Percentiles rank a stretch among this genome's conserved stretches.
These are phyloP conservation scores for Sedum album DNA, from an alignment of 164 flowering plant genomes.

Conservation along the genomic window DNA sequence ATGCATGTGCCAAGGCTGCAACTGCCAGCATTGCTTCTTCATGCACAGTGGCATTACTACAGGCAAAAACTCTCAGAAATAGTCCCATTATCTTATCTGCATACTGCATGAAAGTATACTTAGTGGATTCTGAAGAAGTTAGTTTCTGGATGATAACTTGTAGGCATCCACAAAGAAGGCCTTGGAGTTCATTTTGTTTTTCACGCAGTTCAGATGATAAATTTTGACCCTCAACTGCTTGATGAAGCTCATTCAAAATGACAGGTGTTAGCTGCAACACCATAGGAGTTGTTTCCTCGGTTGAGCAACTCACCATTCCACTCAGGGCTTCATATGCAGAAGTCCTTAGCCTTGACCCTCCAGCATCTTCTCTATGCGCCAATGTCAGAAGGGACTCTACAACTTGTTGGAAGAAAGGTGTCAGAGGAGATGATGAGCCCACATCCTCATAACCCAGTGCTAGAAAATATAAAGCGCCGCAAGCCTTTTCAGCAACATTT, in stretches of 20 bases:
- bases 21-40: conserved; percentile 75
- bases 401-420: conserved; percentile 57
- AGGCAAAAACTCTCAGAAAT: conserved; percentile 54
- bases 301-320: conserved; percentile 58
- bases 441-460: conserved; percentile 60
- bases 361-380: conserved; percentile 55
- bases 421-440: conserved; percentile 40
- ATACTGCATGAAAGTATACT: conserved; percentile 48
- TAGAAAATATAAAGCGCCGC: conserved; percentile 68
- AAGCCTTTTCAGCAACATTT: too few relatives aligned
- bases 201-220: conserved; percentile 50
- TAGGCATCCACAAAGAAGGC: conserved; percentile 62
- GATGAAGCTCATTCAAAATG: conserved; percentile 57
- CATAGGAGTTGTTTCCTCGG: conserved; percentile 50
- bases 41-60: conserved; percentile 59
- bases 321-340: conserved; percentile 67
- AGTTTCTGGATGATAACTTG: conserved; percentile 66
- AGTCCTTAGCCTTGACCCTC: conserved; percentile 47
- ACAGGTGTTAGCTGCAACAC: conserved; percentile 50
- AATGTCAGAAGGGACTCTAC: conserved; percentile 50
- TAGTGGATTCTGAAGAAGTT: conserved; percentile 42
- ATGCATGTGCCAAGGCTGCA: conserved; percentile 56
- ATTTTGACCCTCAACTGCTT: conserved; percentile 45
- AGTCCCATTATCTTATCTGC: conserved; percentile 61
- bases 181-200: conserved; percentile 51